Evolutionary conservation across 345 rosid genomes (phyloP).

Genomic region (Conringia planisiliqua): DNA sequence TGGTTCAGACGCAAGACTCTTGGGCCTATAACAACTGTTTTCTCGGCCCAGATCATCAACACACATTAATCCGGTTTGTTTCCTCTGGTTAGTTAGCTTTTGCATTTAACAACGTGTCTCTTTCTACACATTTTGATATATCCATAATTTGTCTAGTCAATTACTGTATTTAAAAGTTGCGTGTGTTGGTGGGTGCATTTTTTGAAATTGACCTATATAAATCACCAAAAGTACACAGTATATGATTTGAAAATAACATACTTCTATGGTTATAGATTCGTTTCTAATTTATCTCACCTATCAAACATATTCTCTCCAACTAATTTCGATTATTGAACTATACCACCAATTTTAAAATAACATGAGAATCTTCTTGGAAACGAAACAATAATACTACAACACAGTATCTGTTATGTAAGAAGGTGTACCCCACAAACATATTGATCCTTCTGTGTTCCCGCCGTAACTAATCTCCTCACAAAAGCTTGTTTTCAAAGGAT

Average conservation of each 20-base stretch:
- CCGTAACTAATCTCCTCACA: slow-evolving; percentile 13
- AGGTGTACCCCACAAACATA: background rate
- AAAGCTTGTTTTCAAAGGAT: background rate
- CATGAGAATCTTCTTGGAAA: slow-evolving; percentile 12
- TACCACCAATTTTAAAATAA: background rate
- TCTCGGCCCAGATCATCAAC: background rate
- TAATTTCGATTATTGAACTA: slow-evolving; percentile 6
- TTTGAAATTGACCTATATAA: background rate
- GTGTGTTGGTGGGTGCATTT: slow-evolving; percentile 17
- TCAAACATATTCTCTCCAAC: slow-evolving; percentile 8
- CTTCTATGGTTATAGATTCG: background rate
- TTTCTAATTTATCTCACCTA: background rate
- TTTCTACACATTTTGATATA: background rate
- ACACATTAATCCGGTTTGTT: background rate
- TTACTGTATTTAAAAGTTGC: background rate
- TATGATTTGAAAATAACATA: background rate
- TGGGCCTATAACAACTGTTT: background rate
- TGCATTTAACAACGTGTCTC: background rate
- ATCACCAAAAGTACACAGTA: background rate
- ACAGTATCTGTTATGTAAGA: background rate
- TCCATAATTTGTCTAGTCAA: background rate
- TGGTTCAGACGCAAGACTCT: background rate
- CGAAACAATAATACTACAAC: background rate
- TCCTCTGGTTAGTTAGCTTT: background rate
- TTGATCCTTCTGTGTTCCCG: slow-evolving; percentile 23